Evolutionary conservation across 805 yeast genomes (phyloP).

Genomic region (Candida morakotiae): DNA sequence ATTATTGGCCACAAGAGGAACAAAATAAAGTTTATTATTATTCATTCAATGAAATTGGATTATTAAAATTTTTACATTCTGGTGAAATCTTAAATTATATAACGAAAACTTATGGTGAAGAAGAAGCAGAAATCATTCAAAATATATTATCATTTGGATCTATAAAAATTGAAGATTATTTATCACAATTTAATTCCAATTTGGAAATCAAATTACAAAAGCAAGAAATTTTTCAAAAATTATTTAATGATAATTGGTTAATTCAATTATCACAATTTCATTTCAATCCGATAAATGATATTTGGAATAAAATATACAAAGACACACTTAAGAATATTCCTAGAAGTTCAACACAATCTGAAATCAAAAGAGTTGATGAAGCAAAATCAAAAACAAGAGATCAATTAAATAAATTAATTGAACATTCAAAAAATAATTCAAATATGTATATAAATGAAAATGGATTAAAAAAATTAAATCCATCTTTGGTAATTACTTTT

Average conservation of each 20-base stretch:
- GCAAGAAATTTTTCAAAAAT: slow-evolving; percentile 21
- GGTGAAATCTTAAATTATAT: slow-evolving; percentile 68
- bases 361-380: slow-evolving; percentile 44
- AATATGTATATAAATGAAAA: slow-evolving; percentile 23
- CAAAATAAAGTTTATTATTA: slow-evolving; percentile 45
- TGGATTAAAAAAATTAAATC: slow-evolving; percentile 44
- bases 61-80: slow-evolving; percentile 61
- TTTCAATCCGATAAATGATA: slow-evolving; percentile 32
- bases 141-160: slow-evolving; percentile 70
- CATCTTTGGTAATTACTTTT: slow-evolving; percentile 51
- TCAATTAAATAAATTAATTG: slow-evolving; percentile 31
- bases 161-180: slow-evolving; percentile 49
- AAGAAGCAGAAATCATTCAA: slow-evolving; percentile 58
- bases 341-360: slow-evolving; percentile 33
- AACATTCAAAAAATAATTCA: slow-evolving; percentile 18
- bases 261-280: slow-evolving; percentile 25
- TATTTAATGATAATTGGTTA: slow-evolving; percentile 37
- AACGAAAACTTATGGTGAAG: slow-evolving; percentile 40
- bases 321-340: slow-evolving; percentile 34
- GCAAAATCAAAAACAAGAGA: slow-evolving; percentile 55
- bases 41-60: slow-evolving; percentile 59
- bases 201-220: slow-evolving; percentile 14
- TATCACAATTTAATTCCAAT: slow-evolving; percentile 18
- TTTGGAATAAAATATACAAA: slow-evolving; percentile 34
- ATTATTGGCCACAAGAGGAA: slow-evolving; percentile 50